Evolutionary conservation across 108 stramenopile genomes (phyloP), one percentile per base, ranked within the genome.

Genomic region (Nitzschia sp.): DNA sequence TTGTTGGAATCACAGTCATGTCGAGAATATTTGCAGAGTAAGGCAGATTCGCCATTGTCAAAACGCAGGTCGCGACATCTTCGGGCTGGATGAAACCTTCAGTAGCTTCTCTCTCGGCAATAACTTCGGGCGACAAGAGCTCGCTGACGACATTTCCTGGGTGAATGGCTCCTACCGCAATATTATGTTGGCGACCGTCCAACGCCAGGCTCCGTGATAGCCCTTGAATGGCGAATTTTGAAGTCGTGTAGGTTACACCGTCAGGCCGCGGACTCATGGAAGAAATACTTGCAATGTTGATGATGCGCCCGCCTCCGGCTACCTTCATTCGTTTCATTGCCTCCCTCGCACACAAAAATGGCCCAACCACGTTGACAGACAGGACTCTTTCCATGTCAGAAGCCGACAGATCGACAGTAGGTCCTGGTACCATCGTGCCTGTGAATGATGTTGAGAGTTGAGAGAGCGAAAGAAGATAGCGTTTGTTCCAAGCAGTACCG

Each of bases 221-320:
- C 5, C 93, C 93, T 3, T 67, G 55, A 31, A 94, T 63, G 35
- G 88, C 93, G 67, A 78, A 74, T 62, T 94, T 94, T 48, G 90
- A 85, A 26, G 86, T 77, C 6, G 93, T 89, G 66, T 94, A 94
- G 26, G 86, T 72, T 9, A 83, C 85, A 2, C 84, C 77, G 36
- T 79, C 76, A 11, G 90, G 90, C 33, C 93, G 88, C 0, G 93
- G 93, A 52, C 58, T 62, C 23, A 61, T 34, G 6, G 89, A 82
- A 0, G 86, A 87, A 6, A 94, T 83, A 29, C 83, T 85, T 15
- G 89, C 89, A 66, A 81, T 89, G 73, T 94, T 94, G 46, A 91
- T 86, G 64, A 90, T 88, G 16, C 86, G 84, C 4, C 92, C 69
- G n/a, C 87, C 41, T 34, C 89, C 83, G 44, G 56, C 29, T 46